Percentiles rank a stretch among this genome's conserved stretches.
Evolutionary conservation across 805 yeast genomes (phyloP).

Genomic region (Saccharomycopsis sp.): DNA sequence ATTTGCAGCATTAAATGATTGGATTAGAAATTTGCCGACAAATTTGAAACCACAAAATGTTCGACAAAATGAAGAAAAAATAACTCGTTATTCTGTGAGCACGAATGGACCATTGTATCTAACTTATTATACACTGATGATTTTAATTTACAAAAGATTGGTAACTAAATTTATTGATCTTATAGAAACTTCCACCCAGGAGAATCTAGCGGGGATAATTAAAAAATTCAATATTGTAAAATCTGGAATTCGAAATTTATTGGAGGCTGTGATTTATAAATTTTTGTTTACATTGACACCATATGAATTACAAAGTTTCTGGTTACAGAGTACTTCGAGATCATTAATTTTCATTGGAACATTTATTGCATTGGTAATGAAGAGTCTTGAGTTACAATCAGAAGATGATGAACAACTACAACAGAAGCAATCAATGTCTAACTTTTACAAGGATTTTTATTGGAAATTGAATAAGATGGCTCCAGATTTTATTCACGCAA

Average conservation of each 20-base stretch:
- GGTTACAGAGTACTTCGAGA: slow-evolving; percentile 22
- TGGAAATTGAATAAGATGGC: slow-evolving; percentile 22
- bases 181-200: slow-evolving; percentile 4
- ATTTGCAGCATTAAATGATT: slow-evolving; percentile 21
- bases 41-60: no score
- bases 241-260: slow-evolving; percentile 19
- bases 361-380: slow-evolving; percentile 22
- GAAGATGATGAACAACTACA: not conserved
- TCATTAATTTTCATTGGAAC: slow-evolving; percentile 25
- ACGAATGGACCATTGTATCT: slow-evolving; percentile 24
- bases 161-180: slow-evolving; percentile 24
- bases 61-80: no score
- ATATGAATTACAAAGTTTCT: slow-evolving; percentile 23
- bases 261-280: slow-evolving; percentile 21
- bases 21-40: slow-evolving; percentile 24
- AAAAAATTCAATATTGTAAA: slow-evolving; percentile 18
- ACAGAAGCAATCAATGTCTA: slow-evolving; percentile 3
- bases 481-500: slow-evolving; percentile 21
- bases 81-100: slow-evolving; percentile 14
- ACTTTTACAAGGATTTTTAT: slow-evolving; percentile 18
- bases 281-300: slow-evolving; percentile 23
- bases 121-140: slow-evolving; percentile 23
- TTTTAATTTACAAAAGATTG: slow-evolving; percentile 25
- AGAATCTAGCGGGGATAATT: not conserved
- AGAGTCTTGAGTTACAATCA: slow-evolving; percentile 9